Evolutionary conservation across 768 basidiomycete species (phyloP).

Genomic region (Amanita exitialis): DNA sequence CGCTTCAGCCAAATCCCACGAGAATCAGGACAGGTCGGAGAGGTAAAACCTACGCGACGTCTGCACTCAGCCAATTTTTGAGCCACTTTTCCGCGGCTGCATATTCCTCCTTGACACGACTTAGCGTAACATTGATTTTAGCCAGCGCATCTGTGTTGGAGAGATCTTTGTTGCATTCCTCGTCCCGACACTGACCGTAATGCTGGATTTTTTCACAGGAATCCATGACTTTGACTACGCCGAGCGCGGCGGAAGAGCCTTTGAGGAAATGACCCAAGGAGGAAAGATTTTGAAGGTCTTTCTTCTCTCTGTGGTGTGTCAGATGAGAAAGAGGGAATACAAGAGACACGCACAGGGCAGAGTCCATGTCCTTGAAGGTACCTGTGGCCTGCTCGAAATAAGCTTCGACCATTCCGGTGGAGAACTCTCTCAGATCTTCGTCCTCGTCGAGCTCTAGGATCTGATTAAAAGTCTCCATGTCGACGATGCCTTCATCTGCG

Average conservation of each 20-base stretch:
- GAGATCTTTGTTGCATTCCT: conserved; percentile 33
- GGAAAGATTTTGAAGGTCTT: conserved; percentile 60
- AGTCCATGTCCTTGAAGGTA: conserved; percentile 75
- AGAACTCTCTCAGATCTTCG: conserved; percentile 61
- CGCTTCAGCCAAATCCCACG: background rate
- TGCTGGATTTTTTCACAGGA: conserved; percentile 91
- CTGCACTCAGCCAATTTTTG: conserved; percentile 22
- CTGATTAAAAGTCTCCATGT: conserved; percentile 77
- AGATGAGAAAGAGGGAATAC: conserved; percentile 6
- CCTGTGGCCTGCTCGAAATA: conserved; percentile 73
- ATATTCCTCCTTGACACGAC: conserved; percentile 59
- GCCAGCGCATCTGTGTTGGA: conserved; percentile 38
- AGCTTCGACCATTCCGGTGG: conserved; percentile 62
- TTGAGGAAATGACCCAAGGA: conserved; percentile 90
- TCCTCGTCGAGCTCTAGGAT: conserved; percentile 90
- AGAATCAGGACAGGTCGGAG: background rate
- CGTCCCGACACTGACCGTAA: conserved; percentile 64
- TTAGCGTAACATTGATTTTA: conserved; percentile 47
- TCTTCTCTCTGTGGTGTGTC: conserved; percentile 29
- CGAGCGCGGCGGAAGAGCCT: conserved; percentile 92
- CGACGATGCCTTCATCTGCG: conserved; percentile 31
- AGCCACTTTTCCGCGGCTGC: conserved; percentile 59
- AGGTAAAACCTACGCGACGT: background rate
- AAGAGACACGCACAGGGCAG: conserved; percentile 53
- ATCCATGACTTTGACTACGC: conserved; percentile 71